Conservation (phyloP, 495 filamentous ascomycete species). For the Copromyces sp. region DNA sequence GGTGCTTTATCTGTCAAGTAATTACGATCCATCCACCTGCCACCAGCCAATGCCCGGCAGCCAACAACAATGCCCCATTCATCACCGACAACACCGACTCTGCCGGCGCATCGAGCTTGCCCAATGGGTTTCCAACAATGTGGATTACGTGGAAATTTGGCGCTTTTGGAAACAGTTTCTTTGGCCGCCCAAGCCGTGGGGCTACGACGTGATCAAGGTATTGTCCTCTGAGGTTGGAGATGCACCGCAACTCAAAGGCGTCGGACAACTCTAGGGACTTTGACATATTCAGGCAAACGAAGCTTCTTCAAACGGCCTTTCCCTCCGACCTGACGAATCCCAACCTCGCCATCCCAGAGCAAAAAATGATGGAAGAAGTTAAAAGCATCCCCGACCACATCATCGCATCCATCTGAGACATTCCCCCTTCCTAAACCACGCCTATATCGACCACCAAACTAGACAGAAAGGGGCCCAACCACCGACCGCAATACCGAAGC, state of each 20-base stretch:
- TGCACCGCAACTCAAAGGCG: background rate
- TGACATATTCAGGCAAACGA: background rate
- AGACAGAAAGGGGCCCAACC: background rate
- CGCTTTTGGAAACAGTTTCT: background rate
- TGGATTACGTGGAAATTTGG: background rate
- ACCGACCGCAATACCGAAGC: background rate
- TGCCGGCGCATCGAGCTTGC: background rate
- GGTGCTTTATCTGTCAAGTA: background rate
- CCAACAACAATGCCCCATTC: background rate
- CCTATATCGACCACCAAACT: background rate
- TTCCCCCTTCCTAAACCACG: background rate
- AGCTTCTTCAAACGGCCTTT: background rate
- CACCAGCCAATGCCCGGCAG: background rate
- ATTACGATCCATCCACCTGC: background rate
- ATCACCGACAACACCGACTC: background rate
- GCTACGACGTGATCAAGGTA: background rate
- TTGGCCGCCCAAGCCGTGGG: background rate
- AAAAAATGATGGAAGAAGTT: background rate
- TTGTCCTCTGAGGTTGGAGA: background rate
- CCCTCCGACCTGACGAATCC: background rate
- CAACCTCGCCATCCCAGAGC: background rate
- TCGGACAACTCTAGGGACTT: background rate
- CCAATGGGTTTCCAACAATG: background rate
- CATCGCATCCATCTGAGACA: background rate
- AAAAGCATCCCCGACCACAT: background rate